phyloP scores from a whole-genome alignment of 345 rosid genomes.

The Euphorbia pulcherrima region DNA sequence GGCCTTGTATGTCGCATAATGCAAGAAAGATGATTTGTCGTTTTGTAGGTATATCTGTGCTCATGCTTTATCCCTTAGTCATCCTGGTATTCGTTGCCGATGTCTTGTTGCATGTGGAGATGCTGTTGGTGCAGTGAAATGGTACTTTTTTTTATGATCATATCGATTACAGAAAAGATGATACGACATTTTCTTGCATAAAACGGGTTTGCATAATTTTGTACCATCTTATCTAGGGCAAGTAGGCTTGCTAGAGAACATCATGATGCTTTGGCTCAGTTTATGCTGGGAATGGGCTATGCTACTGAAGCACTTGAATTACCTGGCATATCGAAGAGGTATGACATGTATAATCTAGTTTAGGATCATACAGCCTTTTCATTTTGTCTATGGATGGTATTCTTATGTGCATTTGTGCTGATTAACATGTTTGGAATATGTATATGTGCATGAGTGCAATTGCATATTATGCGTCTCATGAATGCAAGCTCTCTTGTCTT shows the following conservation, averaged over 20 bases:
- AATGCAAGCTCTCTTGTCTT: not conserved
- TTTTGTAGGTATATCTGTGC: constrained; percentile 86
- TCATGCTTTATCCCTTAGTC: constrained; percentile 91
- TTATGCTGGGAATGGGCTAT: constrained; percentile 98
- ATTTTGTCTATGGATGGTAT: not conserved
- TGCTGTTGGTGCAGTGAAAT: constrained; percentile 97
- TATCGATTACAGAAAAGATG: not conserved
- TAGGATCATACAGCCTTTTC: not conserved
- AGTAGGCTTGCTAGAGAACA: constrained; percentile 98
- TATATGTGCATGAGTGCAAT: not conserved
- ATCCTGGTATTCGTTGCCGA: constrained; percentile 96
- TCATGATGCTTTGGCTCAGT: constrained; percentile 97
- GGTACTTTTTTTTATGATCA: constrained; percentile 37
- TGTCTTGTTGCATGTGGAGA: constrained; percentile 98
- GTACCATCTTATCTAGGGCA: constrained; percentile 61
- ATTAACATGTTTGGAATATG: not conserved
- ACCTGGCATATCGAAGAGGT: constrained; percentile 99
- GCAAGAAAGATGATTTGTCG: constrained; percentile 1
- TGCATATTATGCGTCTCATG: not conserved
- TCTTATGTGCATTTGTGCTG: not conserved
- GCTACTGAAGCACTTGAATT: constrained; percentile 99
- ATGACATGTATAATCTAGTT: constrained; percentile 5
- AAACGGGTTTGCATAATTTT: constrained; percentile 5
- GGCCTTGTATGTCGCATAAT: not conserved
- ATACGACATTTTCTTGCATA: constrained; percentile 8